Evolutionary conservation across 2,329 filamentous ascomycete species (phyloP).

Genomic region (Incumbomyces lentus): DNA sequence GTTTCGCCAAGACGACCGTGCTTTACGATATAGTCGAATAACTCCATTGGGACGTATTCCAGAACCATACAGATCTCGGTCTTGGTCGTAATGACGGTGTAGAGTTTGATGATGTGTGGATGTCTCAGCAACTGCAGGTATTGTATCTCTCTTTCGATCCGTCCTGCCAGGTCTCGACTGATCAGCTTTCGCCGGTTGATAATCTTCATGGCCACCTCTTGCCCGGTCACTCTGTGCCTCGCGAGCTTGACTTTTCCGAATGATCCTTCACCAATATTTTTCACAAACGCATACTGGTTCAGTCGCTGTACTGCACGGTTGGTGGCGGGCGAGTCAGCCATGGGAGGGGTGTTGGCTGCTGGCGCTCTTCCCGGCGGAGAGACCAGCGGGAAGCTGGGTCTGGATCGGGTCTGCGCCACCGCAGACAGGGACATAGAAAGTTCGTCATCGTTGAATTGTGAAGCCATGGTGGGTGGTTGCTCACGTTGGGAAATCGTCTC

Average conservation of each 20-base stretch:
- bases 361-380: constrained; percentile 16
- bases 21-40: constrained; percentile 97
- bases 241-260: constrained; percentile 99
- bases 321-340: constrained; percentile 35
- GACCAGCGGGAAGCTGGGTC: constrained; percentile 19
- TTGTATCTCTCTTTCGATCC: constrained; percentile 95
- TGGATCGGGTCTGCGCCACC: constrained; percentile 16
- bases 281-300: constrained; percentile 81
- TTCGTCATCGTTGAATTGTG: constrained; percentile 29
- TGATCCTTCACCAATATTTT: constrained; percentile 87
- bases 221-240: constrained; percentile 79
- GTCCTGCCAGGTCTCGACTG: constrained; percentile 92
- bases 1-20: constrained; percentile 84
- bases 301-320: constrained; percentile 66
- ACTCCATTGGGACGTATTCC: constrained; percentile 89
- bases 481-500: background rate
- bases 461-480: constrained; percentile 23
- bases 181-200: constrained; percentile 93
- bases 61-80: constrained; percentile 98
- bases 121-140: constrained; percentile 92
- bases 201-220: constrained; percentile 96
- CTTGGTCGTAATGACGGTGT: constrained; percentile 90
- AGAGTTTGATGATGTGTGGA: constrained; percentile 98
- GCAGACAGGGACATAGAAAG: constrained; percentile 28
- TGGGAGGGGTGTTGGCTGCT: constrained; percentile 13